Evolutionary conservation across 371 early-diverging fungal species (phyloP), one percentile per base, ranked within the genome.

Genomic region (Thermomucor indicae-seudaticae): DNA sequence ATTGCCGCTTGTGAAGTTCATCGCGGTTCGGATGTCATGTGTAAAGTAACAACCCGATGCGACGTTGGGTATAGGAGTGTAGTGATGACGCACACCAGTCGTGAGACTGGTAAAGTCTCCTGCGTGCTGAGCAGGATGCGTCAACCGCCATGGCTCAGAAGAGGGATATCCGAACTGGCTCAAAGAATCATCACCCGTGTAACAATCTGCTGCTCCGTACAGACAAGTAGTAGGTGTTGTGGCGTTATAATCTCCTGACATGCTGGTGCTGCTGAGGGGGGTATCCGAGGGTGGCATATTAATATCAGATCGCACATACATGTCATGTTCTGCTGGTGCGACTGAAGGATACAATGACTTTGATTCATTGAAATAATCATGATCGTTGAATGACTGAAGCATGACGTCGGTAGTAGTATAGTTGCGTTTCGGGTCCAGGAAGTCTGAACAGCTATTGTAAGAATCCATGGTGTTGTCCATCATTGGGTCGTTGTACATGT

Each of bases 41-140:
- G 53, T 48, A 42, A 67, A 71, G 10, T 51, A 37, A 19, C 57
- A 49, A 16, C 38, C 43, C 2, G 65, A 27, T 2, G 62, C 44
- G 25, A 64, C 44, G 22, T 60, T 55, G 6, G 74, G 70, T 4
- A 60, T 42, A 35, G 57, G 7, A 14, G 65, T 45, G 37, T 70
- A 67, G 39, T 73, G 74, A 6, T 62, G 63, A 31, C 74, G 48
- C 19, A 64, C 55, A 3, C 74, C 67, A 1, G 57, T 53, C 16
- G 57, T 53, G 40, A 25, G 14, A 16, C 40, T 41, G 25, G 20
- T 32, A 16, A 17, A 31, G 22, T 34, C 38, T 2, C 39, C 44
- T 16, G 31, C 37, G 22, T 47, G 24, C 37, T 23, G 20, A 35
- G 47, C 8, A 32, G 22, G 4, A 34, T n/a, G 47, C 23, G 19